phyloP scores from a whole-genome alignment of 768 basidiomycete genomes.

The Paxillus rubicundulus region DNA sequence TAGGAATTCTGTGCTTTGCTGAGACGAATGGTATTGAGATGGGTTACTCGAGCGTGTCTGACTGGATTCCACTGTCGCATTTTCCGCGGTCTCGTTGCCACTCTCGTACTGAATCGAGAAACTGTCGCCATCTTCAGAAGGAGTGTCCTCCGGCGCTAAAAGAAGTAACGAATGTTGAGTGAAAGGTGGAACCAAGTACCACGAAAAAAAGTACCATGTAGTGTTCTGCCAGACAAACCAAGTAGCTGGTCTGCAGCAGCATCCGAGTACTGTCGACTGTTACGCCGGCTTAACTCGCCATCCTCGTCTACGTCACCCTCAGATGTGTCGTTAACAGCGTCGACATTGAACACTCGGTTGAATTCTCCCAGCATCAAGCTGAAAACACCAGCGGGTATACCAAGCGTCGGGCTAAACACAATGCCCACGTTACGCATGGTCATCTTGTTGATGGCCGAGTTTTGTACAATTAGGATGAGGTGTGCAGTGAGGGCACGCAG shows the following conservation, averaged over 20 bases:
- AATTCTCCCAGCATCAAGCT: conserved; percentile 93
- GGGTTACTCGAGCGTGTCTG: conserved; percentile 39
- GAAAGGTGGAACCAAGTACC: background rate
- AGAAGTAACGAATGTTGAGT: conserved; percentile 7
- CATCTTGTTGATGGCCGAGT: conserved; percentile 93
- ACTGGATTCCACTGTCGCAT: conserved; percentile 43
- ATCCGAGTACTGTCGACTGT: conserved; percentile 81
- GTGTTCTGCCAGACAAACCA: conserved; percentile 67
- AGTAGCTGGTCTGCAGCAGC: conserved; percentile 81
- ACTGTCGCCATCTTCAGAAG: conserved; percentile 69
- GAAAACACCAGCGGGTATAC: conserved; percentile 97
- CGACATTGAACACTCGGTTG: conserved; percentile 89
- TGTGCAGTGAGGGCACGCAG: conserved; percentile 94
- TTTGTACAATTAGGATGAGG: conserved; percentile 91
- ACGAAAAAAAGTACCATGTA: conserved; percentile 51
- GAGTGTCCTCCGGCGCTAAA: conserved; percentile 54
- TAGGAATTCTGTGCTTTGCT: conserved; percentile 11
- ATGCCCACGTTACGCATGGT: conserved; percentile 98
- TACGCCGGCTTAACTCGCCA: conserved; percentile 58
- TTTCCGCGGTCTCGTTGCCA: conserved; percentile 68
- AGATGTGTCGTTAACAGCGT: conserved; percentile 30
- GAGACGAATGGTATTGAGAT: conserved; percentile 38
- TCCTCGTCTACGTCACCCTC: conserved; percentile 26
- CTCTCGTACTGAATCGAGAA: conserved; percentile 69
- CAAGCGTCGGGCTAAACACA: conserved; percentile 95